Evolutionary conservation across 139 green algal genomes (phyloP).

Genomic region (Micromonas commoda): DNA sequence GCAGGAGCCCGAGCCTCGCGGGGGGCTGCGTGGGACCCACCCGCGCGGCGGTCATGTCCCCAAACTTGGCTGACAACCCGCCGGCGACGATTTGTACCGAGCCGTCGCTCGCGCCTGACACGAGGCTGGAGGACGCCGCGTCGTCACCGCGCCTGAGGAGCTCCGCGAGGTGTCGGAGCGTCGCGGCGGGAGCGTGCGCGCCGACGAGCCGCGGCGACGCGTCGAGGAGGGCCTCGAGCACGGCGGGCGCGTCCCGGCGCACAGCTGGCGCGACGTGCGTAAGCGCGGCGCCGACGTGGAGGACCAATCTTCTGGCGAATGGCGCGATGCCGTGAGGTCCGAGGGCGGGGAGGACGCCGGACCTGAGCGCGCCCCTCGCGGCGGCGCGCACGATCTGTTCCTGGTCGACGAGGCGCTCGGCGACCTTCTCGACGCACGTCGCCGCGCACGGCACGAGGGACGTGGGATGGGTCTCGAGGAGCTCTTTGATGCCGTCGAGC

Average conservation of each 20-base stretch:
- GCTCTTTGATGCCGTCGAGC: neutral
- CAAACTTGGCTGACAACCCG: neutral
- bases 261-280: conserved; percentile 8
- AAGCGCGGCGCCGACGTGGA: neutral
- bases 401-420: neutral
- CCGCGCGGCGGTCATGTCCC: neutral
- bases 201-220: neutral
- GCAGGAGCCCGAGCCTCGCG: neutral
- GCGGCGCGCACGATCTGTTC: neutral
- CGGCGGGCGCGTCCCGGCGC: neutral
- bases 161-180: neutral
- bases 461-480: neutral
- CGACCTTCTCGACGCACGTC: neutral
- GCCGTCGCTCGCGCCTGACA: neutral
- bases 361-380: neutral
- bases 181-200: neutral
- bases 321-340: neutral
- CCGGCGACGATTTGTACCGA: neutral
- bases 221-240: neutral
- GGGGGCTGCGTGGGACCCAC: no score
- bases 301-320: neutral
- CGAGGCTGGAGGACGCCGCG: neutral
- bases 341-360: neutral
- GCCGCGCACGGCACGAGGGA: neutral
- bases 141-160: neutral